A percentile compares a stretch with the other conserved stretches of the same genome.
Evolutionary conservation across 305 asterid genomes (phyloP).

Genomic region (Fraxinus baroniana): DNA sequence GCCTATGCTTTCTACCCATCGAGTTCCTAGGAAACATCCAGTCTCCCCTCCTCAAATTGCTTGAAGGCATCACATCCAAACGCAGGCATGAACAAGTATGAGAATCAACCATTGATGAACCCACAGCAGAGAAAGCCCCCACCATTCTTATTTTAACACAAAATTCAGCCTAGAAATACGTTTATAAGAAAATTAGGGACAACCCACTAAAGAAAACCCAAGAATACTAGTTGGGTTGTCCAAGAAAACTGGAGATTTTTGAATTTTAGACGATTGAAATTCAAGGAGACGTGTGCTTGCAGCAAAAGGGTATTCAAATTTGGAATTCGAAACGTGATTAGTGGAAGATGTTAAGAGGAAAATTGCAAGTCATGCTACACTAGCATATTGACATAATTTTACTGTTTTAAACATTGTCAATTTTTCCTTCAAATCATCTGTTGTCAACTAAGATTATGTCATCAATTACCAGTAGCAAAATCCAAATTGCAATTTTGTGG

Average conservation of each 20-base stretch:
- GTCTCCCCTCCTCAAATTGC: conserved; percentile 31
- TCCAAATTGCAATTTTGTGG: conserved; percentile 1
- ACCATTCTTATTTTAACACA: conserved; percentile 31
- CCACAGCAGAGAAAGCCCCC: conserved; percentile 50
- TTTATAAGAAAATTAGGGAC: conserved; percentile 17
- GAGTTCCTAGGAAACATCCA: conserved; percentile 16
- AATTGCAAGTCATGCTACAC: background rate
- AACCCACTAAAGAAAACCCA: conserved; percentile 19
- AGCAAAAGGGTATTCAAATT: conserved; percentile 30
- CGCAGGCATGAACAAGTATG: conserved; percentile 45
- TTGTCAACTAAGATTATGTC: too few relatives aligned
- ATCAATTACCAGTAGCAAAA: too few relatives aligned
- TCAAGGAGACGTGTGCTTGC: conserved; percentile 31
- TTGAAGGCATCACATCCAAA: conserved; percentile 42
- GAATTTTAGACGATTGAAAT: background rate
- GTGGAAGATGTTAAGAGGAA: background rate
- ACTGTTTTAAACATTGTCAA: too few relatives aligned
- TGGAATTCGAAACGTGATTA: background rate
- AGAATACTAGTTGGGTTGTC: conserved; percentile 9
- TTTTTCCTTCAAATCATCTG: too few relatives aligned
- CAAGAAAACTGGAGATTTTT: conserved; percentile 36
- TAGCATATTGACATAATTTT: too few relatives aligned
- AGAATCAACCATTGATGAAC: conserved; percentile 50
- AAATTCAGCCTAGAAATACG: background rate
- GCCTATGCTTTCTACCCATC: conserved; percentile 32